phyloP scores from a whole-genome alignment of 73 alveolate genomes.

The Tetrahymena thermophila region DNA sequence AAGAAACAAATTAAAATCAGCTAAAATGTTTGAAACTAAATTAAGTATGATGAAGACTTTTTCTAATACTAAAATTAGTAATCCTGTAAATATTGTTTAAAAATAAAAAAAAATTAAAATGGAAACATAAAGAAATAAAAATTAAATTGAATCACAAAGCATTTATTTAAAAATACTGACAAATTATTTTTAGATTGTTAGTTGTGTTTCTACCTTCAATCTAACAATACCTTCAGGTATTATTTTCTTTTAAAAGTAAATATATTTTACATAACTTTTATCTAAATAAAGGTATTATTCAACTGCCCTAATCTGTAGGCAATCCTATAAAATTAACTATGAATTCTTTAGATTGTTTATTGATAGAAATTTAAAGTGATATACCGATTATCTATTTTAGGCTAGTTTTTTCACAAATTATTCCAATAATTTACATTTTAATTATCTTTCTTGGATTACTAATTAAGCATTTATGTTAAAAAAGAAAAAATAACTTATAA shows the following conservation, averaged over 20 bases:
- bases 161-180: not conserved
- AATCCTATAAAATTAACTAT: not conserved
- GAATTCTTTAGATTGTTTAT: not conserved
- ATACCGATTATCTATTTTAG: not conserved
- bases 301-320: constrained; percentile 3
- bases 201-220: not conserved
- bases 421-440: not conserved
- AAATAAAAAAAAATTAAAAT: not conserved
- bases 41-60: not conserved
- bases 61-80: not conserved
- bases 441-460: not conserved
- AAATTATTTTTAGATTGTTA: not conserved
- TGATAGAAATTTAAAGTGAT: not conserved
- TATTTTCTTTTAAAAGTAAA: not conserved
- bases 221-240: not conserved
- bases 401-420: not conserved
- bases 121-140: not conserved
- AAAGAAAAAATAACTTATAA: not conserved
- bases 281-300: not conserved
- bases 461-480: not conserved
- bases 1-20: not conserved
- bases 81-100: not conserved
- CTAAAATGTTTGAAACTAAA: not conserved
- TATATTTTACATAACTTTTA: not conserved
- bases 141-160: not conserved